Conservation (phyloP, 176 grass and related monocot genomes). For the Oryza meyeriana region DNA sequence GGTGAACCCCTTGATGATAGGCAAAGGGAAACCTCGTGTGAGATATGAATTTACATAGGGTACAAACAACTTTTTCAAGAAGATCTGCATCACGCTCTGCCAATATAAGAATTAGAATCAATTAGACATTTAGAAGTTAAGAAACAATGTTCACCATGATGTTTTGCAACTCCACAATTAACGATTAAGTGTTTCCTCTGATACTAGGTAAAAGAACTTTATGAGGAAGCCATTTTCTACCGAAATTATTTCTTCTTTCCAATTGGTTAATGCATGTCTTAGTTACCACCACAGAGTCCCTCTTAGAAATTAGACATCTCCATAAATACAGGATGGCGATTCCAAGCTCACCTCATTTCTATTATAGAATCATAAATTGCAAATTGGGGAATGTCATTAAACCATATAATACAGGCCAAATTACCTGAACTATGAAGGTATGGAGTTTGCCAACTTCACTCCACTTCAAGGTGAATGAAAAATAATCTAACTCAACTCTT, state of each 20-base stretch:
- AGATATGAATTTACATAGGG: conserved; percentile 83
- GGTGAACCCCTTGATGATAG: conserved; percentile 67
- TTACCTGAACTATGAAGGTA: conserved; percentile 72
- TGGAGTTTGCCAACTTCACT: conserved; percentile 88
- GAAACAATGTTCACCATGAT: background rate
- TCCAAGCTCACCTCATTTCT: background rate
- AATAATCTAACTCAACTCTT: conserved; percentile 67
- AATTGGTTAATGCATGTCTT: background rate
- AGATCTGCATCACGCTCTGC: conserved; percentile 50
- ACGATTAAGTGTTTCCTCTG: background rate
- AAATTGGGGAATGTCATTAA: background rate
- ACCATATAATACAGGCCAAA: background rate
- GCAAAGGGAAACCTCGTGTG: conserved; percentile 61
- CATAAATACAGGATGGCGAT: background rate
- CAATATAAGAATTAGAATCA: conserved; percentile 5
- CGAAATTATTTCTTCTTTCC: background rate
- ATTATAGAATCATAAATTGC: background rate
- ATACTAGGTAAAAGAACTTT: background rate
- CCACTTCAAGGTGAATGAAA: conserved; percentile 77
- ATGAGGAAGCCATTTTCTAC: background rate
- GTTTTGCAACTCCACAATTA: background rate
- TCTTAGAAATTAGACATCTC: background rate
- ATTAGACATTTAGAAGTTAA: conserved; percentile 19
- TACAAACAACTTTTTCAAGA: conserved; percentile 71
- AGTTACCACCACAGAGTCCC: background rate